phyloP scores from a whole-genome alignment of 768 basidiomycete species.

The Auriscalpium microsporum region DNA sequence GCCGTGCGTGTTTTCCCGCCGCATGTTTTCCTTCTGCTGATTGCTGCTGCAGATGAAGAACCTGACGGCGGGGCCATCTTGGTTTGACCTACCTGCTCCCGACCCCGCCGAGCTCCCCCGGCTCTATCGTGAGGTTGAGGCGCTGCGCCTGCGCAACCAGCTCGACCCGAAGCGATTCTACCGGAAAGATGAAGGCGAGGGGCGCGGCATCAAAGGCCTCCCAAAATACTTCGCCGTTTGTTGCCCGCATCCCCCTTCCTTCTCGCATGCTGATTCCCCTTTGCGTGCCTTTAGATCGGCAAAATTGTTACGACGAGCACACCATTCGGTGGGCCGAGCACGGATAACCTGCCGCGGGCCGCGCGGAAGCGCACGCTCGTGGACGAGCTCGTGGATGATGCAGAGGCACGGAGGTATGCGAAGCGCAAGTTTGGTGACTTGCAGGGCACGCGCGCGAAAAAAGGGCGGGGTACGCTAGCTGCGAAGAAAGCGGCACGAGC shows the following conservation, averaged over 20 bases:
- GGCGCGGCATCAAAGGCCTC: slow-evolving; percentile 74
- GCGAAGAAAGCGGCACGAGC: slow-evolving; percentile 55
- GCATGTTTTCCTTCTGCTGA: background rate
- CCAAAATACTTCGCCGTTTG: slow-evolving; percentile 88
- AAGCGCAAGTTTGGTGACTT: slow-evolving; percentile 85
- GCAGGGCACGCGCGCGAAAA: slow-evolving; percentile 56
- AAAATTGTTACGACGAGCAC: slow-evolving; percentile 62
- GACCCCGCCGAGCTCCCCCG: slow-evolving; percentile 70
- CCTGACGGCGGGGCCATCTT: slow-evolving; percentile 68
- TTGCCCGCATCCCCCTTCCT: slow-evolving; percentile 4
- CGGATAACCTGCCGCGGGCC: slow-evolving; percentile 63
- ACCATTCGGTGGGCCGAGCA: slow-evolving; percentile 62
- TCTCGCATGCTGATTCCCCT: slow-evolving; percentile 8
- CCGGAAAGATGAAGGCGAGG: slow-evolving; percentile 77
- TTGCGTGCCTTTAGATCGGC: slow-evolving; percentile 49
- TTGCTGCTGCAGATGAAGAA: slow-evolving; percentile 46
- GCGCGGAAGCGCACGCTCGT: slow-evolving; percentile 76
- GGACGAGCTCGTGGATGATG: slow-evolving; percentile 84
- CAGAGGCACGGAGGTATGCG: slow-evolving; percentile 79
- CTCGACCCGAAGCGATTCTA: slow-evolving; percentile 92
- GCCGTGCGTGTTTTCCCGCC: slow-evolving; percentile 37
- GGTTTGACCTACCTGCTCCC: slow-evolving; percentile 87
- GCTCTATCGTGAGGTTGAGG: slow-evolving; percentile 78
- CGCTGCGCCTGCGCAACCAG: slow-evolving; percentile 76
- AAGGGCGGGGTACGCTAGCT: slow-evolving; percentile 61